A percentile compares a stretch with the other conserved stretches of the same genome.
These are phyloP conservation scores for Fusarium agapanthi DNA, from an alignment of 2,329 filamentous ascomycete genomes.

Conservation along the genomic window DNA sequence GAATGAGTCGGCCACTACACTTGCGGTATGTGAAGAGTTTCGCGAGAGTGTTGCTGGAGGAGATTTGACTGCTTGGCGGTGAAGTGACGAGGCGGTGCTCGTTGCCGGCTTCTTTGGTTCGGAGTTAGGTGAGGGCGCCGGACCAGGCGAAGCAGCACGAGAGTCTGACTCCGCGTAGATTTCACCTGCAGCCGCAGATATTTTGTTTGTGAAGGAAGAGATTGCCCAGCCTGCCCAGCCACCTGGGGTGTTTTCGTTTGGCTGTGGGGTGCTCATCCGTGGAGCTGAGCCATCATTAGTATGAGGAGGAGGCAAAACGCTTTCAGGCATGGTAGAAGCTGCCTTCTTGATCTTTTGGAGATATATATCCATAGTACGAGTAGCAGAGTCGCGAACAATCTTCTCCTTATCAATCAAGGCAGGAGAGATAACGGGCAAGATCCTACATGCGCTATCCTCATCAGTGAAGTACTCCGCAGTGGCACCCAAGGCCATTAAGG, in stretches of 20 bases:
- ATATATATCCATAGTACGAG: conserved; percentile 88
- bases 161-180: conserved; percentile 71
- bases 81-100: conserved; percentile 66
- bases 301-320: conserved; percentile 72
- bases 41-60: conserved; percentile 58
- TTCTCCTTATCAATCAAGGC: conserved; percentile 94
- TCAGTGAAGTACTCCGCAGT: conserved; percentile 88
- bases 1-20: conserved; percentile 58
- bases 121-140: conserved; percentile 52
- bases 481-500: conserved; percentile 83
- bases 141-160: conserved; percentile 53
- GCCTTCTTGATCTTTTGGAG: conserved; percentile 84
- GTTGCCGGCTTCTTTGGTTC: conserved; percentile 50
- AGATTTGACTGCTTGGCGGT: conserved; percentile 67
- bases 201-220: conserved; percentile 96
- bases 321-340: conserved; percentile 80
- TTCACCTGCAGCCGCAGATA: conserved; percentile 84
- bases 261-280: conserved; percentile 82
- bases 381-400: conserved; percentile 89
- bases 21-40: conserved; percentile 57
- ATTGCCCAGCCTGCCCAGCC: conserved; percentile 98
- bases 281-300: conserved; percentile 64
- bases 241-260: conserved; percentile 57
- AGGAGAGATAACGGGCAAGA: conserved; percentile 86
- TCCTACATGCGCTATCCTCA: conserved; percentile 85